phyloP scores from a whole-genome alignment of 768 basidiomycete genomes.

The Leucogyrophana mollusca region DNA sequence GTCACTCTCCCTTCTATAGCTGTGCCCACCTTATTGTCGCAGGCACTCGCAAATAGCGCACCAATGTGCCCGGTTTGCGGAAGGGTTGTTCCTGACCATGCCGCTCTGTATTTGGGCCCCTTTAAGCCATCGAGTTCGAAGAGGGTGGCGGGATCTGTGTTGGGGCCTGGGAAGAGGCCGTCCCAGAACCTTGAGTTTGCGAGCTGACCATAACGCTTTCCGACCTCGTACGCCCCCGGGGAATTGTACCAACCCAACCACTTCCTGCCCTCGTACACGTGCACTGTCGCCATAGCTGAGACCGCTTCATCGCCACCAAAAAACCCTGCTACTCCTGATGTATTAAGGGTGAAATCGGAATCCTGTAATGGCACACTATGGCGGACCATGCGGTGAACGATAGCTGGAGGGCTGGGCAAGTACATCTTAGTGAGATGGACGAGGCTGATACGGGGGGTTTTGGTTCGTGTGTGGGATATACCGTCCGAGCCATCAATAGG shows the following conservation, averaged over 20 bases:
- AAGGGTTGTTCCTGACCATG: constrained; percentile 15
- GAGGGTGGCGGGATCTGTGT: constrained; percentile 12
- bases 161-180: constrained; percentile 15
- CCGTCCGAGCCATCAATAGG: too few species aligned
- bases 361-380: too few species aligned
- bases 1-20: constrained; percentile 3
- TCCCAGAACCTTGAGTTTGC: constrained; percentile 17
- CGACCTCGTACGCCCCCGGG: constrained; percentile 30
- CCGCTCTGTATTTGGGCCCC: constrained; percentile 15
- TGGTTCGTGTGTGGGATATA: too few species aligned
- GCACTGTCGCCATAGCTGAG: constrained; percentile 32
- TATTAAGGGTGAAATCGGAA: constrained; percentile 18
- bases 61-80: constrained; percentile 12
- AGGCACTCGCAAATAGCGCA: constrained; percentile 9
- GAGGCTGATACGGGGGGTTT: too few species aligned
- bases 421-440: too few species aligned
- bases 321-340: constrained; percentile 32
- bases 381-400: too few species aligned
- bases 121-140: constrained; percentile 15
- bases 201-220: constrained; percentile 29
- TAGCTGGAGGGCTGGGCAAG: too few species aligned
- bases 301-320: constrained; percentile 36
- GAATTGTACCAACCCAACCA: constrained; percentile 39
- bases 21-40: not conserved
- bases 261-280: constrained; percentile 28